A percentile compares a stretch with the other conserved stretches of the same genome.
Conservation (phyloP, 169 alveolate genomes). For the Plasmodium relictum region DNA sequence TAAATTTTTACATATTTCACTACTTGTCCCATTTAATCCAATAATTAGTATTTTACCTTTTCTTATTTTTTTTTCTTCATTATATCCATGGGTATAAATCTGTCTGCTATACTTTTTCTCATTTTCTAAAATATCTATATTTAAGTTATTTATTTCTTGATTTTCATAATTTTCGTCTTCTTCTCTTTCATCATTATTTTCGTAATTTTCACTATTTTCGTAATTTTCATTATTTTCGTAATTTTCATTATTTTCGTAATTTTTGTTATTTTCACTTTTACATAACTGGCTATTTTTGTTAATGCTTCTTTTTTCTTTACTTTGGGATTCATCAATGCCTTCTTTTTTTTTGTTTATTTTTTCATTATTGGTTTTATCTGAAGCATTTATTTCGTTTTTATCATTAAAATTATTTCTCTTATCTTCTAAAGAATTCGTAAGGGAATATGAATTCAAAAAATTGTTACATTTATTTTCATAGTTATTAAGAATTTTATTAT, state of each 20-base stretch:
- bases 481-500: neutral
- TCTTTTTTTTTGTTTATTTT: too few relatives aligned
- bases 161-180: neutral
- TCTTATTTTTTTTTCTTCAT: constrained; percentile 96
- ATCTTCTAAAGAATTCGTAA: too few relatives aligned
- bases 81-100: constrained; percentile 98
- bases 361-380: too few relatives aligned
- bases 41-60: constrained; percentile 94
- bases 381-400: too few relatives aligned
- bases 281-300: neutral
- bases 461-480: neutral
- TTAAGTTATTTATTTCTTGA: neutral
- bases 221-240: neutral
- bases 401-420: too few relatives aligned
- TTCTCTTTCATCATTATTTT: neutral
- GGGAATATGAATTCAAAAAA: neutral
- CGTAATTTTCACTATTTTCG: too few relatives aligned
- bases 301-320: neutral
- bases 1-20: constrained; percentile 79
- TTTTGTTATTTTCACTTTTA: neutral
- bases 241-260: neutral
- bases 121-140: constrained; percentile 25
- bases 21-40: constrained; percentile 96
- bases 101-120: constrained; percentile 94
- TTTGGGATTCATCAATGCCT: too few relatives aligned